Base-by-base conservation (phyloP, 2,329 filamentous ascomycete genomes). In the Erysiphe pulchra region DNA sequence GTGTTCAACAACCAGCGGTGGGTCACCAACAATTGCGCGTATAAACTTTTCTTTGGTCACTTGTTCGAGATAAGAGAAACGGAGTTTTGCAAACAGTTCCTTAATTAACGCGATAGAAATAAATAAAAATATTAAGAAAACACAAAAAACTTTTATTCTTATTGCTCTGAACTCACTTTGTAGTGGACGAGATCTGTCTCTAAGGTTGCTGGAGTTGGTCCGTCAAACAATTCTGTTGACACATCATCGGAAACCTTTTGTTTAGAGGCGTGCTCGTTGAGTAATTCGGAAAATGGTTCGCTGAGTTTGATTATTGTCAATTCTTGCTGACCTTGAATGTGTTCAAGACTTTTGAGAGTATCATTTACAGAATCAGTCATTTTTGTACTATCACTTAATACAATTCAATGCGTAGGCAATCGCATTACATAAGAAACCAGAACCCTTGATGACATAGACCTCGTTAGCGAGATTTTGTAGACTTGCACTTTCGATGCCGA, bases 11-110 rank as follows among this genome's bases (percentile, higher is more conserved):
- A 95, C 79, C 14, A 86, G 69, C 0, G 87, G 90, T 43, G 86
- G 84, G 50, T 93, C 82, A 50, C 83, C 84, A 14, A 92, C 84
- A 54, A 95, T 92, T 51, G 82, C 78, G 53, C 85, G 82, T 46
- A 98, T 77, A 61, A 94, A 95, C 57, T 93, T 92, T 61, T 98
- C 90, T 63, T 95, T 98, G 40, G 87, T 95, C 50, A 95, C 85
- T 66, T 95, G 90, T 63, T 98, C 90, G 54, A 94, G 80, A 62
- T 95, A 95, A 51, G 82, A 92, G 66, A 95, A 95, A 54, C 87
- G 83, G 36, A 95, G 70, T 64, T 98, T 95, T 38, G 84, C 80
- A 62, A 95, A 98, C 17, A 95, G 73, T 62, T 94, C 86, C 63
- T 51, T 4, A 4, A 8, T 32, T 32, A 12, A 16, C 17, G 13